Evolutionary conservation across 257 asterid species (phyloP).

Genomic region (Ocimum tenuiflorum): DNA sequence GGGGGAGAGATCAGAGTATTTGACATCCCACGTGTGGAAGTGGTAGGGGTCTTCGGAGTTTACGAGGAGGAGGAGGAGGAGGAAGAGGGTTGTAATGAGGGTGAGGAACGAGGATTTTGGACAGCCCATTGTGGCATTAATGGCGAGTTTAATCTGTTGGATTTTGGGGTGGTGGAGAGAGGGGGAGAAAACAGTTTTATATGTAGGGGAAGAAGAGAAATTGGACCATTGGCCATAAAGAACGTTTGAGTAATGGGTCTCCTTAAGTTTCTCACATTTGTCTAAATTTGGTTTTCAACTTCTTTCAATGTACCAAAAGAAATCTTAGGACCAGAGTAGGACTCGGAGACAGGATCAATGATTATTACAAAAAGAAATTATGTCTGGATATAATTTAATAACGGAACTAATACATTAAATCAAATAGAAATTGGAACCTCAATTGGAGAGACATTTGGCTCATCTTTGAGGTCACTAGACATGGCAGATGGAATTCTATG

Average conservation of each 20-base stretch:
- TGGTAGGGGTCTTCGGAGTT: slow-evolving; percentile 47
- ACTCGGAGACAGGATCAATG: neutral
- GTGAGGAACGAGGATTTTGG: neutral
- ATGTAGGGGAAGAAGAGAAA: neutral
- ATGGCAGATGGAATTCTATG: slow-evolving; percentile 73
- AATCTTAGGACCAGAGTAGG: neutral
- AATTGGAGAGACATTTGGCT: slow-evolving; percentile 26
- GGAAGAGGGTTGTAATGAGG: neutral
- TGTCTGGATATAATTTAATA: too few relatives aligned
- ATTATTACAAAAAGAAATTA: too few relatives aligned
- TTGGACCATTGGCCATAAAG: slow-evolving; percentile 18
- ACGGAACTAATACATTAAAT: neutral
- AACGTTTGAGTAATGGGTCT: slow-evolving; percentile 10
- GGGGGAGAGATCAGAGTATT: slow-evolving; percentile 38
- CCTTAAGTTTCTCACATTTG: slow-evolving; percentile 9
- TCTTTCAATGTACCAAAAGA: neutral
- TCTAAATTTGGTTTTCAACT: slow-evolving; percentile 2
- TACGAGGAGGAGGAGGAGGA: too few relatives aligned
- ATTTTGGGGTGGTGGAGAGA: too few relatives aligned
- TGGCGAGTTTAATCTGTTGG: too few relatives aligned
- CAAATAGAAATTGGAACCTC: slow-evolving; percentile 37
- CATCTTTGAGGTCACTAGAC: slow-evolving; percentile 61
- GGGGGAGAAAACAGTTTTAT: neutral
- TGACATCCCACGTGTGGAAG: slow-evolving; percentile 47
- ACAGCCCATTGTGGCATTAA: slow-evolving; percentile 17